Conservation (phyloP, 176 grass and related monocot genomes). For the Otatea glauca region DNA sequence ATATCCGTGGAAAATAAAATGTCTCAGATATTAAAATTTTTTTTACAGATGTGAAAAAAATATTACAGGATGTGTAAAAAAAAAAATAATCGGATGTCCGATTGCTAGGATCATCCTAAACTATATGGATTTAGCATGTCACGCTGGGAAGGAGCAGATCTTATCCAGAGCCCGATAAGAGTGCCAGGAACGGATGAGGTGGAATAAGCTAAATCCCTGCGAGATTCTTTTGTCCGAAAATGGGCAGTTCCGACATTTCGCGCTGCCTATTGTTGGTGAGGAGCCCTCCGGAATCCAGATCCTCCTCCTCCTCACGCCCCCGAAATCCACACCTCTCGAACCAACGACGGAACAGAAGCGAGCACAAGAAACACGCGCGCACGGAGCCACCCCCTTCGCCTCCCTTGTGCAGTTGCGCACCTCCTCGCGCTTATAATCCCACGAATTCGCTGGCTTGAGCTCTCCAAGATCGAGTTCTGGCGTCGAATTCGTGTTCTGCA, state of each 20-base stretch:
- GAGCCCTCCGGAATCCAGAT: constrained; percentile 30
- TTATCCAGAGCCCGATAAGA: constrained; percentile 32
- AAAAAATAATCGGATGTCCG: too few relatives aligned
- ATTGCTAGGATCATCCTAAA: too few relatives aligned
- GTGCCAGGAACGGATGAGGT: constrained; percentile 37
- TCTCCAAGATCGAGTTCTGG: neutral
- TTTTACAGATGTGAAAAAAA: too few relatives aligned
- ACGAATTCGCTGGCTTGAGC: constrained; percentile 23
- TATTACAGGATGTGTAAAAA: too few relatives aligned
- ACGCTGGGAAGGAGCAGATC: constrained; percentile 5
- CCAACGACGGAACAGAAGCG: constrained; percentile 29
- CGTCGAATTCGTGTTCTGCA: constrained; percentile 19
- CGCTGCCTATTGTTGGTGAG: constrained; percentile 42
- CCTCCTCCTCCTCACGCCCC: constrained; percentile 19
- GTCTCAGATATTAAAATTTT: too few relatives aligned
- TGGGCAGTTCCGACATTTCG: constrained; percentile 42
- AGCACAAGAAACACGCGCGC: constrained; percentile 44
- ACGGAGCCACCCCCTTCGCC: neutral
- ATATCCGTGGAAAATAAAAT: too few relatives aligned
- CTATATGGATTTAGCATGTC: neutral
- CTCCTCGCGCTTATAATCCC: constrained; percentile 32
- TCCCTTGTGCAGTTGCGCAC: constrained; percentile 32
- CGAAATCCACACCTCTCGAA: constrained; percentile 39
- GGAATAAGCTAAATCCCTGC: constrained; percentile 26
- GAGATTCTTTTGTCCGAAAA: constrained; percentile 4